Evolutionary conservation across 2,329 filamentous ascomycete genomes (phyloP), one percentile per base, ranked within the genome.

Genomic region (Fonsecaea nubica): DNA sequence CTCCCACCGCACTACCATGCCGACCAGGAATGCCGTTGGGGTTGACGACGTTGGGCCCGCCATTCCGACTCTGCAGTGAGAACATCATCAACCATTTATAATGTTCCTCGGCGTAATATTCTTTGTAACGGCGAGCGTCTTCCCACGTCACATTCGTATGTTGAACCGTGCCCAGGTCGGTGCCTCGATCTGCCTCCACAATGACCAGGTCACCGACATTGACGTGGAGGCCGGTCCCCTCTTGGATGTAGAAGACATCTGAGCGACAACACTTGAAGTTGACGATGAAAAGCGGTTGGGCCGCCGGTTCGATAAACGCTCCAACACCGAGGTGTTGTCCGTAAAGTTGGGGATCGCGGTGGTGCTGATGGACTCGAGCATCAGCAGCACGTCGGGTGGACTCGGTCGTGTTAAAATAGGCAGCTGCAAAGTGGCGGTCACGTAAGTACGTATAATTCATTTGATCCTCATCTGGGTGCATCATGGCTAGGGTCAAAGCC

Each of bases 61-160:
- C 81, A 62, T 77, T 77, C 70, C 77, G 83, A 71, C 80, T 92
- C 75, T 88, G 91, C 77, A 93, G 90, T 1, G 93, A 97, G 78
- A 97, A 99, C 91, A 98, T 95, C 91, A 98, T 97, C 61, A 99
- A 85, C 92, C 94, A 98, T 75, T 93, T 93, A 81, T 97, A 97
- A 77, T 99, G 95, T 76, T 98, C 93, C 76, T 97, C 92, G 1
- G 91, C 91, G 72, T 94, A 96, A 73, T 95, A 90, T 73, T 96
- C 92, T 77, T 97, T 97, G 71, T 93, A 82, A 56, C 95, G 90
- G 75, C 95, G 93, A 8, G 95, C 95, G 59, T 90, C 87, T 71
- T 93, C 90, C 85, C 93, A 93, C 69, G 92, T 91, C 45, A 98
- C 89, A 73, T 96, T 93, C 69, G 93, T 91, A 72, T 91, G 89